These are phyloP conservation scores for Mrakia hoshinonis DNA, from an alignment of 768 basidiomycete genomes.

Conservation along the genomic window DNA sequence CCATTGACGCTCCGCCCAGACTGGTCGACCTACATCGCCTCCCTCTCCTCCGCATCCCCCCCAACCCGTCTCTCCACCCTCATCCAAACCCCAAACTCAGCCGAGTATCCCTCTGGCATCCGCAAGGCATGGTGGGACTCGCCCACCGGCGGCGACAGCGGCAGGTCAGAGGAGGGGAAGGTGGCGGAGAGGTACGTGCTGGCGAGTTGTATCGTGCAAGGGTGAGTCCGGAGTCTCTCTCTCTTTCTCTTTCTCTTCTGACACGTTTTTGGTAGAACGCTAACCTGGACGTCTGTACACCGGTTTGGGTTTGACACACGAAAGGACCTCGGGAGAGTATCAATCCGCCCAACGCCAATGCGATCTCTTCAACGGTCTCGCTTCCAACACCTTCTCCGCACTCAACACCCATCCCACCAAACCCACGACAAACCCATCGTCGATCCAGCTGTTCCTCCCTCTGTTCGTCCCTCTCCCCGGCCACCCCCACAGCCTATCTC, in stretches of 20 bases:
- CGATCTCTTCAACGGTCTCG: neutral
- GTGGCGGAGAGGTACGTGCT: slow-evolving; percentile 3
- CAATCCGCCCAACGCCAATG: neutral
- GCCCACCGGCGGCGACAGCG: neutral
- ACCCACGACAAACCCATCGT: neutral
- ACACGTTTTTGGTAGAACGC: neutral
- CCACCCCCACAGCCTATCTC: neutral
- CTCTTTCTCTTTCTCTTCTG: neutral
- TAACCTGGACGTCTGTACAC: too few species aligned
- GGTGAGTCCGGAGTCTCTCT: neutral
- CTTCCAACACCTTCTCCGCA: neutral
- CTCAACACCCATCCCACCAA: neutral
- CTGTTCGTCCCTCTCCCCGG: neutral
- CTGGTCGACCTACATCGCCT: neutral
- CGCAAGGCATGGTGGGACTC: neutral
- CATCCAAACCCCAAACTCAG: slow-evolving; percentile 1
- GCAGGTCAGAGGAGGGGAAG: neutral
- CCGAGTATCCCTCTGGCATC: neutral
- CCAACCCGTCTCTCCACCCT: neutral
- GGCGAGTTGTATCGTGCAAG: slow-evolving; percentile 7
- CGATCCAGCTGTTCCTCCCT: slow-evolving; percentile 8
- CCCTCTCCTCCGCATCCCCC: neutral
- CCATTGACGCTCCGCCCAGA: neutral
- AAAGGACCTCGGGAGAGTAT: slow-evolving; percentile 7
- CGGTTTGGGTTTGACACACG: neutral